Percentiles rank a stretch among this genome's conserved stretches.
phyloP scores from a whole-genome alignment of 2,329 filamentous ascomycete species.

The Fusarium brevicatenulatum region DNA sequence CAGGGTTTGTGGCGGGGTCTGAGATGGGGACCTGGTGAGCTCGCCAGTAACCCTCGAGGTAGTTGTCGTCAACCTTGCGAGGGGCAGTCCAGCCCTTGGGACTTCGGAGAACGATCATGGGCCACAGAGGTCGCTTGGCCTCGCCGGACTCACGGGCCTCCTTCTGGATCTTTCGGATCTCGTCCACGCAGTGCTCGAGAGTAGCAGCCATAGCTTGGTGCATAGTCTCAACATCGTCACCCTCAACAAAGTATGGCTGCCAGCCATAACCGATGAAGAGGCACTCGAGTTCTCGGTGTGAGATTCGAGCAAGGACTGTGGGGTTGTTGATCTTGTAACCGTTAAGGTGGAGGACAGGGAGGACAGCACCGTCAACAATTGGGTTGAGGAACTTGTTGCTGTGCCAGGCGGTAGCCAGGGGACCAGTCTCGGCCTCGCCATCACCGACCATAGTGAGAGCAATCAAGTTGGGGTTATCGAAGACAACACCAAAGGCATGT shows the following conservation, averaged over 20 bases:
- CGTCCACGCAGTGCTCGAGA: conserved; percentile 74
- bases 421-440: conserved; percentile 83
- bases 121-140: conserved; percentile 77
- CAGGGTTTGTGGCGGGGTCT: conserved; percentile 71
- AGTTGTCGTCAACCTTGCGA: conserved; percentile 75
- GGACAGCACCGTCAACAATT: conserved; percentile 79
- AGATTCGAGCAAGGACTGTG: conserved; percentile 77
- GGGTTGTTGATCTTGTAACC: conserved; percentile 90
- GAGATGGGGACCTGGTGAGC: conserved; percentile 82
- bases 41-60: conserved; percentile 80
- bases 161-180: conserved; percentile 76
- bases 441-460: conserved; percentile 82
- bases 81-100: conserved; percentile 86
- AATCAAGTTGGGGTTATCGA: conserved; percentile 79
- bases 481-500: conserved; percentile 81
- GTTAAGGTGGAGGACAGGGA: conserved; percentile 82
- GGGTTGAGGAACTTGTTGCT: conserved; percentile 86
- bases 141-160: conserved; percentile 76
- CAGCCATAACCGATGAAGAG: conserved; percentile 81
- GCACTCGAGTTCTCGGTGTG: conserved; percentile 75
- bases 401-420: conserved; percentile 82
- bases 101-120: conserved; percentile 80
- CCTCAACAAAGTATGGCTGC: conserved; percentile 83
- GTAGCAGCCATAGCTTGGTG: conserved; percentile 85
- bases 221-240: conserved; percentile 77